Percentiles rank a stretch among this genome's conserved stretches.
Conservation (phyloP, 2,329 filamentous ascomycete species). For the Cucurbitaria berberidis region DNA sequence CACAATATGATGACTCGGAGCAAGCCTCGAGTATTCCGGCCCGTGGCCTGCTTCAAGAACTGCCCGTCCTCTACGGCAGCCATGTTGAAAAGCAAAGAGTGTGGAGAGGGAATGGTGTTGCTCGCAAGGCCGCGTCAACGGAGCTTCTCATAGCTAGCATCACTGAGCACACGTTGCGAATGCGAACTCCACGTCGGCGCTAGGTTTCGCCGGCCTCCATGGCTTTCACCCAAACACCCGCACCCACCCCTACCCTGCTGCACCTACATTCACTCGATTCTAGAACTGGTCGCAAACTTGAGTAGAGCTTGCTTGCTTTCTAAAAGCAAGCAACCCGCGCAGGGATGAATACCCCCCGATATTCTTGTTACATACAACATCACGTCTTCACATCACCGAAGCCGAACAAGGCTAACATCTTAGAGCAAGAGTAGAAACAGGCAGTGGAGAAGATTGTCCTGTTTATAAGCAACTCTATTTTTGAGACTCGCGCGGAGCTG, state of each 20-base stretch:
- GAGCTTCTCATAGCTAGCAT: constrained; percentile 37
- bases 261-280: neutral
- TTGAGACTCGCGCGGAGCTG: neutral
- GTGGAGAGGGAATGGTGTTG: constrained; percentile 34
- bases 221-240: neutral
- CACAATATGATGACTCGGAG: constrained; percentile 88
- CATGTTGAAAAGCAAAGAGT: constrained; percentile 41
- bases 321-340: no score
- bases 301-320: no score
- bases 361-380: neutral
- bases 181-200: constrained; percentile 31
- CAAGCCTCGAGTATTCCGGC: constrained; percentile 81
- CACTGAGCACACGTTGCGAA: constrained; percentile 36
- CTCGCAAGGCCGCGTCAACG: constrained; percentile 44
- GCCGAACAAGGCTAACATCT: neutral
- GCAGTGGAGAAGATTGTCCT: neutral
- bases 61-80: constrained; percentile 48
- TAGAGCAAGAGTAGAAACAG: neutral
- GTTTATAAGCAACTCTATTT: neutral
- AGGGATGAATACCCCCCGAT: no score
- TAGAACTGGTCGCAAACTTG: neutral
- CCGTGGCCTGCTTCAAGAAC: constrained; percentile 78
- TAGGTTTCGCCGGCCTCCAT: constrained; percentile 25
- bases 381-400: neutral
- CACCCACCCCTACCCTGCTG: neutral